Evolutionary conservation across 2,329 filamentous ascomycete genomes (phyloP).

Genomic region (Graphilbum sp.): DNA sequence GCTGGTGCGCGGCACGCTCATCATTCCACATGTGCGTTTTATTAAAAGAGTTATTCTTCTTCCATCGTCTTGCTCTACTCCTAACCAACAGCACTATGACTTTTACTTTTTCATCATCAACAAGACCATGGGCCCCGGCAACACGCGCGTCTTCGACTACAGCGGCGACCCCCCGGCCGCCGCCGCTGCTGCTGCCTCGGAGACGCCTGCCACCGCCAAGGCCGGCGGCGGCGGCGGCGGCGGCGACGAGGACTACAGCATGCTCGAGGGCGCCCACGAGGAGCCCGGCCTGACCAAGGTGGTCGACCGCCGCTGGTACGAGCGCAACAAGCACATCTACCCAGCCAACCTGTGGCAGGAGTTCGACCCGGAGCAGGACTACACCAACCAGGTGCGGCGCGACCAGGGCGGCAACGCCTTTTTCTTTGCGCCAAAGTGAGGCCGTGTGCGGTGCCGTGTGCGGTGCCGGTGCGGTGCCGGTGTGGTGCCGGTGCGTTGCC

Average conservation of each 20-base stretch:
- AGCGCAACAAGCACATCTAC: constrained; percentile 95
- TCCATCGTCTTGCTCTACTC: neutral
- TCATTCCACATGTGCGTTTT: constrained; percentile 74
- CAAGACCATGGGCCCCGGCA: constrained; percentile 57
- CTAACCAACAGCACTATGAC: constrained; percentile 62
- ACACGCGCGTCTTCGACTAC: constrained; percentile 63
- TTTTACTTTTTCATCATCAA: constrained; percentile 97
- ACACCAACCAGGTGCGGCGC: constrained; percentile 58
- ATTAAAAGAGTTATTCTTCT: neutral
- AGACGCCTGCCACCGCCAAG: constrained; percentile 6
- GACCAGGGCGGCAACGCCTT: constrained; percentile 85
- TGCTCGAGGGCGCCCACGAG: constrained; percentile 58
- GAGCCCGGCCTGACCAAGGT: constrained; percentile 80
- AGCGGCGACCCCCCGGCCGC: constrained; percentile 27
- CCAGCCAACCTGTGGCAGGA: constrained; percentile 92
- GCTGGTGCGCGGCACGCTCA: constrained; percentile 77
- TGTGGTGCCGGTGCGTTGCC: no score
- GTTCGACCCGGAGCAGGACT: constrained; percentile 81
- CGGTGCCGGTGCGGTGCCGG: no score
- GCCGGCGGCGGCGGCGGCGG: constrained; percentile 17
- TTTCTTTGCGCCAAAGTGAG: constrained; percentile 49
- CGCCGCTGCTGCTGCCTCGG: neutral
- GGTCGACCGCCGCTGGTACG: constrained; percentile 92
- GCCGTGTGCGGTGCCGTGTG: no score
- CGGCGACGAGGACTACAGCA: constrained; percentile 23